Percentiles rank a stretch among this genome's conserved stretches.
Conservation (phyloP, 2,329 filamentous ascomycete species). For the Chalara sp. region DNA sequence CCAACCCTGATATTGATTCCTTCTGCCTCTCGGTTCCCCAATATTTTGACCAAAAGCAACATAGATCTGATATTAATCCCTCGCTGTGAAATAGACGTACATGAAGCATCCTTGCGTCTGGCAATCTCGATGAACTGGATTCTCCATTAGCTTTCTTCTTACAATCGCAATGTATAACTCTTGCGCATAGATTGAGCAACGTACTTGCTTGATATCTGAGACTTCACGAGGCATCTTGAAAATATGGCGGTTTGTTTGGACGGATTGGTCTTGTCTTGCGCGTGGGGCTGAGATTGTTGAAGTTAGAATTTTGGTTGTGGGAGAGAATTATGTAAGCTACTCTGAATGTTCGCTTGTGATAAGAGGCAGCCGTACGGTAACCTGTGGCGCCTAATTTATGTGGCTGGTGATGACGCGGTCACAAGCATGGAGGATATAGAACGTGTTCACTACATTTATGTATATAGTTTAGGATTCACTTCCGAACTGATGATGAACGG, state of each 20-base stretch:
- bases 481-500: neutral
- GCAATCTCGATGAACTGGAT: slow-evolving; percentile 98
- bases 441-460: neutral
- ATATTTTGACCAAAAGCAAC: neutral
- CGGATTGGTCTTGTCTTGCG: slow-evolving; percentile 13
- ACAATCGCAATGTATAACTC: neutral
- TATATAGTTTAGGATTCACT: neutral
- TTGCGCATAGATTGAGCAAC: slow-evolving; percentile 16
- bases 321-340: neutral
- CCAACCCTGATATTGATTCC: neutral
- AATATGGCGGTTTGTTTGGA: slow-evolving; percentile 38
- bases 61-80: neutral
- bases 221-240: slow-evolving; percentile 93
- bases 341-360: neutral
- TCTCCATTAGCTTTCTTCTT: neutral
- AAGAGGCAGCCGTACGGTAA: neutral
- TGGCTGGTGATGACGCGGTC: slow-evolving; percentile 8
- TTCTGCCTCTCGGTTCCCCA: neutral
- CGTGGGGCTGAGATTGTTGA: slow-evolving; percentile 4
- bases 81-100: slow-evolving; percentile 53
- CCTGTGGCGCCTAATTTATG: neutral
- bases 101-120: slow-evolving; percentile 98
- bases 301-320: slow-evolving; percentile 8
- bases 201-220: slow-evolving; percentile 88
- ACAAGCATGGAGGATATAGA: neutral